A percentile compares a stretch with the other conserved stretches of the same genome.
phyloP scores from a whole-genome alignment of 2,329 filamentous ascomycete genomes.

The Aspergillus bombycis region DNA sequence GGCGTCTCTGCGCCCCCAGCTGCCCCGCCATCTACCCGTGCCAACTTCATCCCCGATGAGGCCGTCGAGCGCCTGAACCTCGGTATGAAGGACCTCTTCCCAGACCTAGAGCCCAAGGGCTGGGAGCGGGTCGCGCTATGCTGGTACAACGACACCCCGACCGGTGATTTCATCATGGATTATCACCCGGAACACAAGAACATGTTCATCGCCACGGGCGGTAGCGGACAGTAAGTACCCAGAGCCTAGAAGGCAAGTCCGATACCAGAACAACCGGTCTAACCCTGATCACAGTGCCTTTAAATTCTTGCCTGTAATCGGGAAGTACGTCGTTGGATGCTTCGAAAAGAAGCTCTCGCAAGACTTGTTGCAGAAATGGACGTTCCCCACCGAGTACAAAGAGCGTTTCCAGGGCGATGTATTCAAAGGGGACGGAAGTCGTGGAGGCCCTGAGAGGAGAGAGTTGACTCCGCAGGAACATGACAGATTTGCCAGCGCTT shows the following conservation, averaged over 20 bases:
- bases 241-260: background rate
- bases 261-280: background rate
- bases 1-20: constrained; percentile 26
- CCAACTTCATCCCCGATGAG: constrained; percentile 48
- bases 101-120: constrained; percentile 58
- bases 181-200: constrained; percentile 62
- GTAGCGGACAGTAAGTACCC: constrained; percentile 33
- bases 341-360: constrained; percentile 48
- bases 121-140: constrained; percentile 65
- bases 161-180: constrained; percentile 69
- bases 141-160: constrained; percentile 73
- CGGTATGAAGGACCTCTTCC: constrained; percentile 62
- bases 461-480: constrained; percentile 26
- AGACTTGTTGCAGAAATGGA: constrained; percentile 66
- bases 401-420: constrained; percentile 18
- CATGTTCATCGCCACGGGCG: constrained; percentile 33
- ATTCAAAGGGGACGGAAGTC: constrained; percentile 35
- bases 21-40: constrained; percentile 23
- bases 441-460: constrained; percentile 33
- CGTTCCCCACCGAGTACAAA: constrained; percentile 28
- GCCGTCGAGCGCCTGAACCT: constrained; percentile 61
- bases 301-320: constrained; percentile 65
- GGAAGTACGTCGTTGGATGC: constrained; percentile 63
- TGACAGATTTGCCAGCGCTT: constrained; percentile 20
- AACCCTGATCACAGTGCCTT: constrained; percentile 50